Conservation (phyloP, 2,329 filamentous ascomycete genomes). For the Microcera coccophila region DNA sequence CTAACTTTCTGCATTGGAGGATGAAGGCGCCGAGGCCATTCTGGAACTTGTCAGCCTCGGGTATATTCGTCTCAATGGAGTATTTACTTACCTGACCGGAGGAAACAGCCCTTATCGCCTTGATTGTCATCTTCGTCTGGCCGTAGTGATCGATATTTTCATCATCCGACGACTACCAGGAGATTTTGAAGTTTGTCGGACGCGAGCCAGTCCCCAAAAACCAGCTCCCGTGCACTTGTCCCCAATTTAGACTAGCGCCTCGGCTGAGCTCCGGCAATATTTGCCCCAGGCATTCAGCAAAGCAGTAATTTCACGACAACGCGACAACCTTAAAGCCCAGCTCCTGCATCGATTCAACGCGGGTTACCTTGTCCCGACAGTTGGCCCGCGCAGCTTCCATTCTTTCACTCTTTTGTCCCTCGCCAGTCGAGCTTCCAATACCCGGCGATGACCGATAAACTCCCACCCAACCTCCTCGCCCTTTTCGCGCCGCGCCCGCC, state of each 20-base stretch:
- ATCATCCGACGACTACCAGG: slow-evolving; percentile 22
- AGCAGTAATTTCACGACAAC: slow-evolving; percentile 25
- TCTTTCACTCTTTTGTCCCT: slow-evolving; percentile 9
- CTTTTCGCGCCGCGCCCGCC: slow-evolving; percentile 94
- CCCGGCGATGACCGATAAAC: slow-evolving; percentile 83
- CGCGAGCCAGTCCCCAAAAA: slow-evolving; percentile 22
- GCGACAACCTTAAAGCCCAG: slow-evolving; percentile 18
- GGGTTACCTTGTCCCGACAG: slow-evolving; percentile 9
- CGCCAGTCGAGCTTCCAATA: slow-evolving; percentile 7
- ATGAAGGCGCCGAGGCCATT: slow-evolving; percentile 97
- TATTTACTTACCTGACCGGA: slow-evolving; percentile 46
- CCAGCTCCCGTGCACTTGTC: slow-evolving; percentile 17
- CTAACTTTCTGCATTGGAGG: slow-evolving; percentile 91
- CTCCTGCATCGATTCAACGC: slow-evolving; percentile 8
- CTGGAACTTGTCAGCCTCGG: slow-evolving; percentile 44
- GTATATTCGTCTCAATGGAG: not conserved
- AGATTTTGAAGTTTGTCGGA: slow-evolving; percentile 15
- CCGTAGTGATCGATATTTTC: slow-evolving; percentile 27
- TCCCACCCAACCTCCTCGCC: slow-evolving; percentile 85
- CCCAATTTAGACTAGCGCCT: slow-evolving; percentile 25
- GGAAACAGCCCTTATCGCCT: slow-evolving; percentile 50
- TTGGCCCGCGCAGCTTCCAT: slow-evolving; percentile 11
- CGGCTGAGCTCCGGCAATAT: slow-evolving; percentile 22
- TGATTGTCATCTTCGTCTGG: slow-evolving; percentile 51
- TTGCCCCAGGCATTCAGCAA: slow-evolving; percentile 1